A percentile compares a stretch with the other conserved stretches of the same genome.
These are phyloP conservation scores for Sinapis alba DNA, from an alignment of 441 rosid species.

Conservation along the genomic window DNA sequence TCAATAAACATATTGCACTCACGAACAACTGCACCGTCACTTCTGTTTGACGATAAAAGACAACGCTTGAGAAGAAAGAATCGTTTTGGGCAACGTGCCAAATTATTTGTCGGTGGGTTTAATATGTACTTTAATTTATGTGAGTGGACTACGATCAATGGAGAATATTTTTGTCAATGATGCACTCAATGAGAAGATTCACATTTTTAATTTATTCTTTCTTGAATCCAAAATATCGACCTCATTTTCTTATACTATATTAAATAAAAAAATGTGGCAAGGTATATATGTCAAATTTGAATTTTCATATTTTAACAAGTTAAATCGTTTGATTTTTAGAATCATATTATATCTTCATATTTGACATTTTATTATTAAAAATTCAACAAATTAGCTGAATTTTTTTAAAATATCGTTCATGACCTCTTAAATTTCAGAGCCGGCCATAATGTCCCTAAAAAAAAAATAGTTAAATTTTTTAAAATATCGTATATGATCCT, in stretches of 20 bases:
- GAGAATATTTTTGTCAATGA: neutral
- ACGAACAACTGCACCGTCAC: constrained; percentile 62
- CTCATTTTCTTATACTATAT: neutral
- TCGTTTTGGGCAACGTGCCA: neutral
- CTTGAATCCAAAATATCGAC: neutral
- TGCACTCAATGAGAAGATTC: neutral
- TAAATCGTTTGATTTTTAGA: neutral
- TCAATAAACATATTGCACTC: constrained; percentile 62
- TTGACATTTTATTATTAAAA: too few relatives aligned
- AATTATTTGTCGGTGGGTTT: neutral
- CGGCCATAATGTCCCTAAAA: too few relatives aligned
- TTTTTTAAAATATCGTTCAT: too few relatives aligned
- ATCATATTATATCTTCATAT: neutral
- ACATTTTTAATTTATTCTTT: too few relatives aligned
- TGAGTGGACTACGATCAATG: neutral
- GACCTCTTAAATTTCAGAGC: too few relatives aligned
- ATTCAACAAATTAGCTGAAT: too few relatives aligned
- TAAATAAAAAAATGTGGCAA: neutral
- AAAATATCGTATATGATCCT: too few relatives aligned
- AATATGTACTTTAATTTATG: neutral
- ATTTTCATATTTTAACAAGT: neutral
- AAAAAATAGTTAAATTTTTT: too few relatives aligned
- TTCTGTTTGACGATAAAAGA: constrained; percentile 38
- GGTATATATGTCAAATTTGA: neutral
- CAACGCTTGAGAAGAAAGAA: neutral